Evolutionary conservation across 352 stramenopile species (phyloP), one percentile per base, ranked within the genome.

Genomic region (Phytophthora europaea): DNA sequence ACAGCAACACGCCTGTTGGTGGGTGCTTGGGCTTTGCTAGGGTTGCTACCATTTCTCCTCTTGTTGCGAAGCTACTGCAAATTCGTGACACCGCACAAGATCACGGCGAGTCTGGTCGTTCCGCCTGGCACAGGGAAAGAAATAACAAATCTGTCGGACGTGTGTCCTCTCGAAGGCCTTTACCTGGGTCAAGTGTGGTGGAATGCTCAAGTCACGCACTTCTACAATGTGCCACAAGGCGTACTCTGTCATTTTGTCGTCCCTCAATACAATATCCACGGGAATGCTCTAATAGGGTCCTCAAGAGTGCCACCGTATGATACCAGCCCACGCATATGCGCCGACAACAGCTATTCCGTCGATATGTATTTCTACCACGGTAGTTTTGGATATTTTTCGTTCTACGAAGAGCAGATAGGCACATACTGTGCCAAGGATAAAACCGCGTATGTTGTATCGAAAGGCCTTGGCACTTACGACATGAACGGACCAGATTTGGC

Each of bases 251-350:
- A 74, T 38, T 73, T 62, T 13, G 68, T 79, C 0, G 47, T 74
- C 4, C 73, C 73, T 6, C 73, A 76, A 20, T 76, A 72, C 23
- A 76, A 76, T 33, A 67, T 67, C 4, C 69, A 76, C 26, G 69
- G 69, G 2, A 61, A 72, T 38, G 18, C 54, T 13, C 13, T 40
- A 6, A 67, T 72, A 40, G 62, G 51, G 59, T 47, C 20, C 47
- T 20, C 16, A 23, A 50, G 20, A 50, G 43, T 50, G 16, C 43
- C 15, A 22, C 43, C 43, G 43, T 50, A 22, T 50, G 15, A 50
- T 12, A 50, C 43, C n/a, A 50, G 16, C 18, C 43, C 43, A 10
- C 18, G 16, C 18, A 6, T 5, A 20, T 50, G 43, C 20, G 15
- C 6, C 16, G 43, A 50, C 8, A 13, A 10, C 43, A 50, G 43